These are phyloP conservation scores for Schizosaccharomyces pombe DNA, from an alignment of 805 yeast genomes.

Conservation along the genomic window DNA sequence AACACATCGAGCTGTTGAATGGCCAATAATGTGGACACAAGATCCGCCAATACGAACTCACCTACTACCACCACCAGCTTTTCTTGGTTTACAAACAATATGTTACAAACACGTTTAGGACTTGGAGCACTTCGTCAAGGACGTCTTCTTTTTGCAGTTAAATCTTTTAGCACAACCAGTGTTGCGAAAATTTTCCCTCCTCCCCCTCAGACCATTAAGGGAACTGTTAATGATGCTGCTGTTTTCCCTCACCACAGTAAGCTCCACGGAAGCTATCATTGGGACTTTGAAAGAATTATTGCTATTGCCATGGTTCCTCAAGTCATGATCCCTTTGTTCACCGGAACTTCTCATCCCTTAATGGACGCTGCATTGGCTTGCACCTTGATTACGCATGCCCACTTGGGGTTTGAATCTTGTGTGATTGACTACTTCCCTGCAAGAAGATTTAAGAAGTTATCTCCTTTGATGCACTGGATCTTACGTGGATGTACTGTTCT, in stretches of 20 bases:
- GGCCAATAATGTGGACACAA: background rate
- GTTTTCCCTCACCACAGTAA: conserved; percentile 37
- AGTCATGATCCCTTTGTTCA: conserved; percentile 46
- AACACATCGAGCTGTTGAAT: background rate
- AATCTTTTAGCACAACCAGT: background rate
- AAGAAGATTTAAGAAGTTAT: conserved; percentile 62
- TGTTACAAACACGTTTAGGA: background rate
- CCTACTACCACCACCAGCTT: no score
- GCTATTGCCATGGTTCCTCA: conserved; percentile 57
- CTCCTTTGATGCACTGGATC: conserved; percentile 41
- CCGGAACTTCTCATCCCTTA: conserved; percentile 48
- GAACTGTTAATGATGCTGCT: conserved; percentile 59
- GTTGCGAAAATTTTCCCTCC: background rate
- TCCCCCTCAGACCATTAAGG: conserved; percentile 5
- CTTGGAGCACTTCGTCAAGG: background rate
- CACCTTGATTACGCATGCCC: conserved; percentile 49
- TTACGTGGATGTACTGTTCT: conserved; percentile 50
- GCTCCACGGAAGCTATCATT: conserved; percentile 68
- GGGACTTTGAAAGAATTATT: conserved; percentile 68
- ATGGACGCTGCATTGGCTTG: conserved; percentile 50
- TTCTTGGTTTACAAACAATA: no score
- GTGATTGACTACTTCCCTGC: conserved; percentile 78
- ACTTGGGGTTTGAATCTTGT: conserved; percentile 73
- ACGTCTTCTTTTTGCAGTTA: background rate
- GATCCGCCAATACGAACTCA: background rate